These are phyloP conservation scores for Mimosa bimucronata DNA, from an alignment of 306 rosid species.

Conservation along the genomic window DNA sequence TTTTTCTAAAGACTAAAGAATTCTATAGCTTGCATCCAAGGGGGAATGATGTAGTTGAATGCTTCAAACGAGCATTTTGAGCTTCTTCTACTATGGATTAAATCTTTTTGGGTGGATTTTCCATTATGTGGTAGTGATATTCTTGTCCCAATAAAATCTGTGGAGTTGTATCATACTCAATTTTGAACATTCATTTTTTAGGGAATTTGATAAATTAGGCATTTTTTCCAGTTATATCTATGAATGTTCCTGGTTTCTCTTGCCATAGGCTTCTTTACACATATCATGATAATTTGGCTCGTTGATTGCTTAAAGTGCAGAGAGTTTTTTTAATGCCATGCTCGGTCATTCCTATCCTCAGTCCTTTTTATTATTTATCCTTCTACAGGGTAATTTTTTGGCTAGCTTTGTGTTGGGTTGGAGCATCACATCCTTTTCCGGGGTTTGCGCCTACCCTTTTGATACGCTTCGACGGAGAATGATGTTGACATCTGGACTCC, in stretches of 20 bases:
- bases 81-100: conserved; percentile 13
- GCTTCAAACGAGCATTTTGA: conserved; percentile 1
- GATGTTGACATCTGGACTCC: conserved; percentile 95
- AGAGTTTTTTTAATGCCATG: conserved; percentile 23
- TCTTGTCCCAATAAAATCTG: background rate
- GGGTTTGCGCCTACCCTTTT: conserved; percentile 92
- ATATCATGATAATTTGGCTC: conserved; percentile 17
- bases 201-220: conserved; percentile 11
- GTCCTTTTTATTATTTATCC: conserved; percentile 24
- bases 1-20: background rate
- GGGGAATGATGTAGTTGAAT: conserved; percentile 23
- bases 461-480: conserved; percentile 90
- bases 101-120: conserved; percentile 28
- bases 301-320: conserved; percentile 2
- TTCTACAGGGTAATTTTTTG: conserved; percentile 75
- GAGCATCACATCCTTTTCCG: conserved; percentile 82
- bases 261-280: background rate
- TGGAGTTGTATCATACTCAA: background rate
- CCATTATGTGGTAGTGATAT: background rate
- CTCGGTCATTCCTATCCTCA: conserved; percentile 5
- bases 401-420: conserved; percentile 96
- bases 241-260: background rate
- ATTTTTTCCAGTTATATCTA: conserved; percentile 7
- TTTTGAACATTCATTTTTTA: conserved; percentile 36
- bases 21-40: conserved; percentile 25